These are phyloP conservation scores for Gaeumannomyces tritici DNA, from an alignment of 2,329 filamentous ascomycete species.

Conservation along the genomic window DNA sequence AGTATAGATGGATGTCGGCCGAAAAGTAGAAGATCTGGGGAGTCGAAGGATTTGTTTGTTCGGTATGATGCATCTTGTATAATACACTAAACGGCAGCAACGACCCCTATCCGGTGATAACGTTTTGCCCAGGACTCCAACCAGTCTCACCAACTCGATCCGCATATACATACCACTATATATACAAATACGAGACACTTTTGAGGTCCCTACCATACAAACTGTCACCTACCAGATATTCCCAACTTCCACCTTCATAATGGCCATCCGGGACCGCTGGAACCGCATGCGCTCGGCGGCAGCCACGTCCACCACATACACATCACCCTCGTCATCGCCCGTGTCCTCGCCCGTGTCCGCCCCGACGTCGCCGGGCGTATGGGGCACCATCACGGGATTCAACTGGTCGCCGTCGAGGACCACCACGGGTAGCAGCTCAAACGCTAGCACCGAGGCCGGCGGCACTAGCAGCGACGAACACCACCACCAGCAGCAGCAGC, in stretches of 20 bases:
- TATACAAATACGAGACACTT: not conserved
- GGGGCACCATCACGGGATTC: constrained; percentile 7
- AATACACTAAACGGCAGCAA: no score
- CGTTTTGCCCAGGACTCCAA: no score
- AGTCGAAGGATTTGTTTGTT: not conserved
- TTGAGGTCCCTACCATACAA: not conserved
- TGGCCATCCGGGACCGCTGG: constrained; percentile 12
- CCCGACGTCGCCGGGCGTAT: constrained; percentile 3
- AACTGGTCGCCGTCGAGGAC: not conserved
- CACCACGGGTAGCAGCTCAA: not conserved
- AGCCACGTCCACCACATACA: not conserved
- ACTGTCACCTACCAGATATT: not conserved
- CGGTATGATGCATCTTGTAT: no score
- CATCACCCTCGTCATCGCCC: not conserved
- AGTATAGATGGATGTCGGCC: not conserved
- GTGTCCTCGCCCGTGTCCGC: not conserved
- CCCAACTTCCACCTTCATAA: constrained; percentile 2
- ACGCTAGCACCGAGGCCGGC: constrained; percentile 1
- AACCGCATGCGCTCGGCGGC: constrained; percentile 7
- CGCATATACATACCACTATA: no score
- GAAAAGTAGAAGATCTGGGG: not conserved
- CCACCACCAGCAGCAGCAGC: not conserved
- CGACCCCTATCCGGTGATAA: no score
- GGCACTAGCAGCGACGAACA: constrained; percentile 1
- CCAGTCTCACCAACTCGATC: not conserved